Base-by-base conservation (phyloP, 441 rosid genomes). In the Pelargonium citronellum region DNA sequence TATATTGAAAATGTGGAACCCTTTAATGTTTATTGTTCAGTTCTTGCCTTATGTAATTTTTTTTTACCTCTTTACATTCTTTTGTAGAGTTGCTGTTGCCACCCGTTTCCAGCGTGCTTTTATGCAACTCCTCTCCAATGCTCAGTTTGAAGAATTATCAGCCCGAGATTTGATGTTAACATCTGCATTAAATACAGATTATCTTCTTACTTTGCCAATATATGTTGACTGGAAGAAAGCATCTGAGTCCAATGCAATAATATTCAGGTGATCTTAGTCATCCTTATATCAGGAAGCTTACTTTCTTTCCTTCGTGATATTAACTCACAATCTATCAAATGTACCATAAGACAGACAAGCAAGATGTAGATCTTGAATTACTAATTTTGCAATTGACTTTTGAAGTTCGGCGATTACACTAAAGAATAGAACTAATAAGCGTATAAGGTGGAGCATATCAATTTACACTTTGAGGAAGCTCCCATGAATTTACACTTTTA, bases 141-240 rank as follows among this genome's bases (percentile, higher is more conserved):
- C 97, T 24, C 91, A 89, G 79, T 94, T 91, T 79, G 89, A 91
- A 83, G 99, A 94, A 79, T 87, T 94, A 76, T 94, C 99, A 9
- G 90, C 88, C 49, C 74, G 78, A 75, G 99, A 94, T 86, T 86
- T 94, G 89, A 85, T 79, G 82, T 79, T 94, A 82, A 86, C 97
- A 2, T 90, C 95, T 10, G 92, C 97, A 68, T 81, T 94, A 74
- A 94, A 91, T 72, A 84, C 97, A 0, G 96, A 94, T 75, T 94
- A 94, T 82, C 96, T 94, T 73, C 95, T 94, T 73, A 94, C 91
- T 22, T 82, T 94, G 84, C 99, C 97, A 51, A 78, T 94, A 43
- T 90, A 80, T 67, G 93, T 94, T 74, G 99, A 91, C 75, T 94
- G 99, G 99, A 89, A 88, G 80, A 89, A 79, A 77, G 86, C 97